A percentile compares a stretch with the other conserved stretches of the same genome.
Conservation (phyloP, 1,284 basidiomycete species). For the Irpex rosettiformis region DNA sequence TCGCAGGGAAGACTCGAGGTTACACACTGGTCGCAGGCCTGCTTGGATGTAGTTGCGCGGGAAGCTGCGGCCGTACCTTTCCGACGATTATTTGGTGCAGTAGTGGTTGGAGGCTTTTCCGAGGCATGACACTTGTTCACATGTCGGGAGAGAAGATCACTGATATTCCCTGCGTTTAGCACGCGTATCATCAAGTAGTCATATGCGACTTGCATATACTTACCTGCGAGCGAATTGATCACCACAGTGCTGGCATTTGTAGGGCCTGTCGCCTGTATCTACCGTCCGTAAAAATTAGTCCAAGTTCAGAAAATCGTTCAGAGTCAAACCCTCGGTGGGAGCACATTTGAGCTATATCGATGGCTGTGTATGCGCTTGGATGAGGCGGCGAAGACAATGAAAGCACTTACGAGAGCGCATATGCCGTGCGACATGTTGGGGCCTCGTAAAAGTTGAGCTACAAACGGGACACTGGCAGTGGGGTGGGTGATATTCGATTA, state of each 20-base stretch:
- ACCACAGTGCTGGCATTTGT: conserved; percentile 86
- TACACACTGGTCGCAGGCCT: conserved; percentile 86
- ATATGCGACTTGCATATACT: conserved; percentile 17
- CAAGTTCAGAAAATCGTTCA: background rate
- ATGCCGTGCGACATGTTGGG: conserved; percentile 87
- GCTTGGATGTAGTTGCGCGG: conserved; percentile 72
- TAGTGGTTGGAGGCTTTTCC: conserved; percentile 55
- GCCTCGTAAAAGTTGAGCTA: conserved; percentile 83
- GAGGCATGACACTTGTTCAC: conserved; percentile 86
- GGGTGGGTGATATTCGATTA: conserved; percentile 7
- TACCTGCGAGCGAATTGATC: conserved; percentile 87
- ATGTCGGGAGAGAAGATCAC: conserved; percentile 84
- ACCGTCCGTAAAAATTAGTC: conserved; percentile 14
- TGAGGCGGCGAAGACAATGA: background rate
- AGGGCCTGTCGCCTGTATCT: conserved; percentile 92
- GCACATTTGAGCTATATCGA: background rate
- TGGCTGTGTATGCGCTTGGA: background rate
- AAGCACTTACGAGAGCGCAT: conserved; percentile 78
- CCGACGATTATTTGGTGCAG: conserved; percentile 39
- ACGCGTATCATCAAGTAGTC: conserved; percentile 6
- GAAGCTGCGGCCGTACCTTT: conserved; percentile 61
- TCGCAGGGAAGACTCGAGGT: conserved; percentile 79
- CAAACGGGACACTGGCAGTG: conserved; percentile 64
- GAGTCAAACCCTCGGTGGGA: background rate
- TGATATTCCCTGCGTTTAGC: conserved; percentile 25